Base-by-base conservation (phyloP, 148 eudicot species). In the Bassia scoparia region DNA sequence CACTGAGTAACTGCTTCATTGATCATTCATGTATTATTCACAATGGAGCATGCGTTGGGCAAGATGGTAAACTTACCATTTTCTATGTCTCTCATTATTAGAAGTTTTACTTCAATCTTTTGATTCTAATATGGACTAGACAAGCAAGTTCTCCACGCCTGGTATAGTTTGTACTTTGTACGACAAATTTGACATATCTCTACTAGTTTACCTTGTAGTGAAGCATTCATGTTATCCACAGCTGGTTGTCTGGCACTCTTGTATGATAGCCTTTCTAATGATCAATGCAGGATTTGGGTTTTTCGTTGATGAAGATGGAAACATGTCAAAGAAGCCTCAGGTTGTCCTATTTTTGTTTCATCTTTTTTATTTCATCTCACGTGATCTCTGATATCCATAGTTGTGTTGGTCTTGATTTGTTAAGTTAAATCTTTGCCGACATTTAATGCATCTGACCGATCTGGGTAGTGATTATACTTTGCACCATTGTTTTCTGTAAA, bases 261-360 rank as follows among this genome's bases (percentile, higher is more conserved):
- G 31, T 60, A 17, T 69, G 68, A 46, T 74, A 49, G 53, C 53
- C 17, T 7, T 15, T 49, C 12, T 56, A n/a, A 62, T 62, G 29
- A 64, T 63, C 66, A 49, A 27, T 83, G 80, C 91, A 95, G 97
- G 97, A 44, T 95, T 92, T 84, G 97, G 99, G 0, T 95, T 95
- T 81, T 88, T 82, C 26, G 77, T 92, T 9, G 89, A 89, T 76
- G 97, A 86, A 65, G 61, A 78, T 67, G 97, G 96, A 69, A 74
- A 75, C 74, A 88, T 92, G 94, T 81, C 78, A 77, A 95, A 95
- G 82, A 95, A 92, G 85, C 92, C 90, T 80, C 99, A 95, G 81
- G 99, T 92, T 74, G 61, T 78, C 8, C 63, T 67, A 23, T 12
- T 80, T 52, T 15, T 13, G 54, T 34, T 44, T n/a, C n/a, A n/a